Base-by-base conservation (phyloP, 345 rosid species). In the Aurinia saxatilis region DNA sequence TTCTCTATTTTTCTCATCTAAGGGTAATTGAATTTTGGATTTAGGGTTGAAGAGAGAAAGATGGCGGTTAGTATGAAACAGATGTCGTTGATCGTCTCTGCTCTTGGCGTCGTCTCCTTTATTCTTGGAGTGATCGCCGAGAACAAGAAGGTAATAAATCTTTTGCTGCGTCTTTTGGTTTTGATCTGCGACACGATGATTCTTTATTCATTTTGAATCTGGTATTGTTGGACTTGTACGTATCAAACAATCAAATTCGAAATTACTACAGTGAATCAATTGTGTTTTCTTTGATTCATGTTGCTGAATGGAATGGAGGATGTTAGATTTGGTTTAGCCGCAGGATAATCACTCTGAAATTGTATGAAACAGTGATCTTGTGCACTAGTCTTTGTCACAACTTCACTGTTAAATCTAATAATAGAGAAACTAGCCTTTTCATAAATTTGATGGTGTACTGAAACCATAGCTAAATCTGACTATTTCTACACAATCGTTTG, bases 61-160 rank as follows among this genome's bases (percentile, higher is more conserved):
- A 86, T 89, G 96, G 88, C 86, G 59, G 60, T 79, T 36, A 79
- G 79, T 15, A 73, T 89, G 62, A 81, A 76, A 58, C 89, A 73
- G 23, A 83, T 80, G 84, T 72, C 96, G 52, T 54, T 81, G 17
- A 56, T 80, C 6, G 83, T 89, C 25, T 72, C 83, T 5, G 41
- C 71, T 18, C 68, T 82, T 21, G 96, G 96, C 40, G 45, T 76
- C 3, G 10, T 81, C 51, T 89, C 96, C 3, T 89, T 89, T 73
- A 3, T 82, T 37, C 75, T 79, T 9, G 96, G 95, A 33, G 82
- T 86, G 1, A 33, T 86, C 29, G 96, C 95, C 0, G 96, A 89
- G 76, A 89, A 86, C 74, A 89, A 81, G 75, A 89, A 86, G 95
- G 96, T 86, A 46, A 1, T 8, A 9, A n/a, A n/a, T n/a, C n/a